Evolutionary conservation across 345 rosid genomes (phyloP).

Genomic region (Trapa incisa): DNA sequence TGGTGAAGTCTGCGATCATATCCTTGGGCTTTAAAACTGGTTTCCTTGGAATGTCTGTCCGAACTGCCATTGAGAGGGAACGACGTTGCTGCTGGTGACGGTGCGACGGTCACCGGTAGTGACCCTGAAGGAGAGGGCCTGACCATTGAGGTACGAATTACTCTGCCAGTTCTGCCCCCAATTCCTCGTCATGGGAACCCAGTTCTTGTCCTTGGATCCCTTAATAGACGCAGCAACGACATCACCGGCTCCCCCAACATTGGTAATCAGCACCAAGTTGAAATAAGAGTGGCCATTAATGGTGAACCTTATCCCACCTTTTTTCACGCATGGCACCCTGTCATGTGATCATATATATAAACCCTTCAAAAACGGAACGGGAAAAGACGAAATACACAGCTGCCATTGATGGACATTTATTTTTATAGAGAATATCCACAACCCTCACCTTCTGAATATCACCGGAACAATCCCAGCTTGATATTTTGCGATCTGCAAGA

Average conservation of each 20-base stretch:
- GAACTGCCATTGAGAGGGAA: conserved; percentile 38
- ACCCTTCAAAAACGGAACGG: not conserved
- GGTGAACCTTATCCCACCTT: conserved; percentile 46
- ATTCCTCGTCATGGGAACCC: conserved; percentile 43
- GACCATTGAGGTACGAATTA: conserved; percentile 36
- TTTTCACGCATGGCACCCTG: conserved; percentile 42
- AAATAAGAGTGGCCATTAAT: conserved; percentile 53
- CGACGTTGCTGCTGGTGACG: conserved; percentile 20
- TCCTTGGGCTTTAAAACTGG: conserved; percentile 24
- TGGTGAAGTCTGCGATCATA: not conserved
- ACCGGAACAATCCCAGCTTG: conserved; percentile 26
- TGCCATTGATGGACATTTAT: no score
- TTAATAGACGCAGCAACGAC: conserved; percentile 28
- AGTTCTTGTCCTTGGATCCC: conserved; percentile 24
- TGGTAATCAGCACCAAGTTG: conserved; percentile 44
- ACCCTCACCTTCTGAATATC: conserved; percentile 18
- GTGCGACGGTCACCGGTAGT: conserved; percentile 36
- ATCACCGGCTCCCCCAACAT: conserved; percentile 51
- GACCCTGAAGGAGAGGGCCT: conserved; percentile 41
- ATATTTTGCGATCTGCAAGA: conserved; percentile 19
- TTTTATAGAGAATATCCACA: not conserved
- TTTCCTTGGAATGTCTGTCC: conserved; percentile 42
- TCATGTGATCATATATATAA: not conserved
- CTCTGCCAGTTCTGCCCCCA: conserved; percentile 73
- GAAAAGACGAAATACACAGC: not conserved